Conservation (phyloP, 768 basidiomycete species). For the Cystoderma amianthinum region DNA sequence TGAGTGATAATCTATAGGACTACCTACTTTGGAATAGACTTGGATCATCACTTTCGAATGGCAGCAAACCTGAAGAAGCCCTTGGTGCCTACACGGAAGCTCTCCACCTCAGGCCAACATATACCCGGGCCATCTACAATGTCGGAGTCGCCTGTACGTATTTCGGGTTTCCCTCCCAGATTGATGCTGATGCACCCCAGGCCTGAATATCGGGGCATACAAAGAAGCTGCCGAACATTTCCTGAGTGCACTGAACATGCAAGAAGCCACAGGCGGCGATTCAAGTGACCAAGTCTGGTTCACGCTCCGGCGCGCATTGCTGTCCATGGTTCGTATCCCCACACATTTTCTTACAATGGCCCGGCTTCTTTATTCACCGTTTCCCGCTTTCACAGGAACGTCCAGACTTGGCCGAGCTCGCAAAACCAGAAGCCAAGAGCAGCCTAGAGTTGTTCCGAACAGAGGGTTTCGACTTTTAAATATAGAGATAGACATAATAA, state of each 20-base stretch:
- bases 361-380: constrained; percentile 2
- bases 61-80: constrained; percentile 90
- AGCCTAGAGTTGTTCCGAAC: constrained; percentile 68
- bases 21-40: constrained; percentile 94
- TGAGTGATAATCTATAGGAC: constrained; percentile 49
- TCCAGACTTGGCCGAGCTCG: constrained; percentile 72
- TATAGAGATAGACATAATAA: constrained; percentile 4
- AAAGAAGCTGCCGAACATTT: constrained; percentile 97
- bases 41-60: constrained; percentile 92
- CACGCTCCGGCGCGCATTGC: constrained; percentile 77
- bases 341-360: background rate
- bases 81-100: constrained; percentile 87
- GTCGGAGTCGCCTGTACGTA: constrained; percentile 91
- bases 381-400: constrained; percentile 50
- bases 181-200: constrained; percentile 27
- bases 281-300: constrained; percentile 87
- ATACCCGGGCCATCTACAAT: constrained; percentile 96
- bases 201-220: constrained; percentile 91
- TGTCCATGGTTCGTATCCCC: constrained; percentile 64
- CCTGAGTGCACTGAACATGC: constrained; percentile 74
- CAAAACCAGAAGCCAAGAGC: constrained; percentile 53
- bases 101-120: constrained; percentile 84
- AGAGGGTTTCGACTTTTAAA: constrained; percentile 87
- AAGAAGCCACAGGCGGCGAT: constrained; percentile 60
- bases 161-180: background rate